A percentile compares a stretch with the other conserved stretches of the same genome.
Evolutionary conservation across 2,329 filamentous ascomycete species (phyloP).

Genomic region (Xylaria sp.): DNA sequence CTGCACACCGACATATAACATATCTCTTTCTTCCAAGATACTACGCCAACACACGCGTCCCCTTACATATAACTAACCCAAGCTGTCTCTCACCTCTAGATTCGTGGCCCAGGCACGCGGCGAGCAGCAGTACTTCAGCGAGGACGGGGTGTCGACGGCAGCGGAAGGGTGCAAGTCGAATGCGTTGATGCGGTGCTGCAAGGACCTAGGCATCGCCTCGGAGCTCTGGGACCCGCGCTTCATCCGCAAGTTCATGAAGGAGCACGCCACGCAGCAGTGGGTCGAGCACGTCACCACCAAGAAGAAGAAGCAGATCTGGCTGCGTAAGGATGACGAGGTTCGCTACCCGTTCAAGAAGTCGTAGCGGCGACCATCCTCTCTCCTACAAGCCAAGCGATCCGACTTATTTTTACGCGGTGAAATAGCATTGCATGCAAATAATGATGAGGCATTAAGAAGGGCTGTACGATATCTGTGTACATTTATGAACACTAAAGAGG

Average conservation of each 20-base stretch:
- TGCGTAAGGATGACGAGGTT: conserved; percentile 83
- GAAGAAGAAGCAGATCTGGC: conserved; percentile 88
- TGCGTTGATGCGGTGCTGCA: conserved; percentile 97
- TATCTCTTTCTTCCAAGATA: background rate
- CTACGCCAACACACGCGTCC: background rate
- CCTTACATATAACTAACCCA: conserved; percentile 20
- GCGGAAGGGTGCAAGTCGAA: conserved; percentile 98
- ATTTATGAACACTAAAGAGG: conserved; percentile 2
- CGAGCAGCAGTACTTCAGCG: conserved; percentile 92
- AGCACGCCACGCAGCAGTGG: conserved; percentile 82
- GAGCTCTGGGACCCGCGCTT: conserved; percentile 97
- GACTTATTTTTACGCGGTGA: background rate
- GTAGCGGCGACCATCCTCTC: background rate
- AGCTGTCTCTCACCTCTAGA: conserved; percentile 57
- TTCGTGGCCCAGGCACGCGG: conserved; percentile 92
- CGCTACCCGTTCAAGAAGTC: conserved; percentile 67
- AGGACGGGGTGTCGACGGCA: conserved; percentile 90
- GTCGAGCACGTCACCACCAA: conserved; percentile 89
- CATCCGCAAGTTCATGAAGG: conserved; percentile 82
- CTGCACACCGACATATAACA: background rate
- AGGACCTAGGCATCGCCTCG: conserved; percentile 92
- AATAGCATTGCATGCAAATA: background rate
- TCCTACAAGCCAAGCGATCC: background rate
- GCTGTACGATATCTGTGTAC: conserved; percentile 31
- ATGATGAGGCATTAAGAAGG: background rate